Conservation (phyloP, 805 yeast genomes). For the Kluyveromyces lactis region DNA sequence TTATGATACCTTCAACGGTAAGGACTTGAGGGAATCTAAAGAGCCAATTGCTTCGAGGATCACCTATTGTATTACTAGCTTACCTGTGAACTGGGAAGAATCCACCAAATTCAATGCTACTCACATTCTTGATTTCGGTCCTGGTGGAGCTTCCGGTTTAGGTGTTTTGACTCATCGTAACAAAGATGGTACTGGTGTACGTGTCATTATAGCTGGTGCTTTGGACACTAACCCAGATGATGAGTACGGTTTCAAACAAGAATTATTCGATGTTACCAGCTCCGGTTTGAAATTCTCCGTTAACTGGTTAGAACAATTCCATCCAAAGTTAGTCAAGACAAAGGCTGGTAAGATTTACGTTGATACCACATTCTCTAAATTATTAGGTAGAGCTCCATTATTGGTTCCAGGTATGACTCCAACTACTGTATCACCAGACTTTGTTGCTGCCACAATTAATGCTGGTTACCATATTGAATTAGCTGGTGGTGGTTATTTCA, state of each 20-base stretch:
- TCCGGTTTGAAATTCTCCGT: constrained; percentile 69
- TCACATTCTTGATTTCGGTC: constrained; percentile 94
- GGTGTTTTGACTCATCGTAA: constrained; percentile 95
- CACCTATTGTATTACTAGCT: constrained; percentile 73
- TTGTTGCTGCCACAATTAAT: constrained; percentile 87
- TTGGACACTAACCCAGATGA: constrained; percentile 65
- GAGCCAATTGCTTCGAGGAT: constrained; percentile 61
- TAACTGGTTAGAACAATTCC: constrained; percentile 84
- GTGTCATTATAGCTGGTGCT: constrained; percentile 90
- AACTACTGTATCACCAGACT: constrained; percentile 88
- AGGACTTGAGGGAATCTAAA: constrained; percentile 52
- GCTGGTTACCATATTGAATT: constrained; percentile 97
- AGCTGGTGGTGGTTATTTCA: constrained; percentile 98
- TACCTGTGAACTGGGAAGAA: constrained; percentile 90
- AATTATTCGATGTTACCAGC: constrained; percentile 67
- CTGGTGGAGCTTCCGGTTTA: constrained; percentile 96
- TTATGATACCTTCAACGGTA: constrained; percentile 80
- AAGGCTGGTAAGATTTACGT: constrained; percentile 68
- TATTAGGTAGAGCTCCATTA: constrained; percentile 90
- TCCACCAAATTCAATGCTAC: constrained; percentile 79
- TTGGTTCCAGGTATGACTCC: constrained; percentile 99
- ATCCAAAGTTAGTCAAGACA: constrained; percentile 78
- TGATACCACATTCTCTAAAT: constrained; percentile 87
- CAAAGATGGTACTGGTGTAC: constrained; percentile 97
- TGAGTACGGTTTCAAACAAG: constrained; percentile 94